These are phyloP conservation scores for Podila verticillata DNA, from an alignment of 192 early-diverging fungal genomes.

Conservation along the genomic window DNA sequence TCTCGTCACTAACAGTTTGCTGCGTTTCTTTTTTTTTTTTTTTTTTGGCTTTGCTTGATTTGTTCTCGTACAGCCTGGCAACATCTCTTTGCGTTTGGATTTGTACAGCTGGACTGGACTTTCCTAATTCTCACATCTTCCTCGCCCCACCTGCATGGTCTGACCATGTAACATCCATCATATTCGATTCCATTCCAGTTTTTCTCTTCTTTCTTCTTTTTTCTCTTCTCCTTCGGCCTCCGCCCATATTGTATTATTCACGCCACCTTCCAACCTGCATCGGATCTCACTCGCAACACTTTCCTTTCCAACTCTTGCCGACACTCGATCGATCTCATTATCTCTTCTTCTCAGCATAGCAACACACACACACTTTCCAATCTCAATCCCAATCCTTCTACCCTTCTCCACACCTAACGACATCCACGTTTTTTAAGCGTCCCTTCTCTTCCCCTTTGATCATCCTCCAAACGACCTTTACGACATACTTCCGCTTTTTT, in stretches of 20 bases:
- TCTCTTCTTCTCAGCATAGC: too few relatives aligned
- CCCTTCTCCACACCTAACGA: too few relatives aligned
- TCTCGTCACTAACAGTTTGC: too few relatives aligned
- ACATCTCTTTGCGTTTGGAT: background rate
- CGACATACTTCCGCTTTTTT: too few relatives aligned
- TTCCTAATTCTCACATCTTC: slow-evolving; percentile 7
- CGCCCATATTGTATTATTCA: background rate
- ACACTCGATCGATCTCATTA: background rate
- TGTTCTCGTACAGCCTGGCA: too few relatives aligned
- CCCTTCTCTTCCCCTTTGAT: too few relatives aligned
- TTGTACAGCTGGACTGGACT: slow-evolving; percentile 33
- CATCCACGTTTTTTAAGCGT: too few relatives aligned
- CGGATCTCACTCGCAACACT: background rate
- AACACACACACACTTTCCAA: too few relatives aligned
- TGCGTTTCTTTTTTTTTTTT: background rate
- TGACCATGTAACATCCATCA: background rate
- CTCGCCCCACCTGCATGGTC: background rate
- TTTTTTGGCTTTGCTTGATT: background rate
- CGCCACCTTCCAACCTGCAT: slow-evolving; percentile 1
- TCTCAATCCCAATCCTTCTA: too few relatives aligned
- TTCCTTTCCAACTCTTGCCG: background rate
- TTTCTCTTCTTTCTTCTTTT: background rate
- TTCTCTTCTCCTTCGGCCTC: background rate
- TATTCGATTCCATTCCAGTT: background rate
- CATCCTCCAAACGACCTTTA: too few relatives aligned